phyloP scores from a whole-genome alignment of 2,329 filamentous ascomycete species.

The Penicillium fuscoglaucum region DNA sequence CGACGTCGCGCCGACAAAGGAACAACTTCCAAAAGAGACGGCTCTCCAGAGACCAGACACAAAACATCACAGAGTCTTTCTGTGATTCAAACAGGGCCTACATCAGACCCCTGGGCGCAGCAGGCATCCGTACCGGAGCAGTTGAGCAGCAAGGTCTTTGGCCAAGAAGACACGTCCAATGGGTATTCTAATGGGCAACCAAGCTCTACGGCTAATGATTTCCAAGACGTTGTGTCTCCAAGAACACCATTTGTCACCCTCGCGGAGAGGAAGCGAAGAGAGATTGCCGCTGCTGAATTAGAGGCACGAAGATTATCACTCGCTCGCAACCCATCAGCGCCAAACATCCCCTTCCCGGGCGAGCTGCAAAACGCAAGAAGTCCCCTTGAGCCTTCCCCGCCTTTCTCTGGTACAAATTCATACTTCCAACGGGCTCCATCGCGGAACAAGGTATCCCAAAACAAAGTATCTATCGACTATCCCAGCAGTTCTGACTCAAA shows the following conservation, averaged over 20 bases:
- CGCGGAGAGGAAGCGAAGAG: conserved; percentile 68
- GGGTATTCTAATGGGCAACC: conserved; percentile 9
- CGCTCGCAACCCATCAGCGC: conserved; percentile 75
- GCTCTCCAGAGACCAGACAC: conserved; percentile 49
- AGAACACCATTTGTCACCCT: conserved; percentile 40
- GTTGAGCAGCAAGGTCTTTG: conserved; percentile 13
- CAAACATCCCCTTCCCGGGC: conserved; percentile 73
- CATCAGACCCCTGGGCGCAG: conserved; percentile 14
- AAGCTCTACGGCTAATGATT: conserved; percentile 22
- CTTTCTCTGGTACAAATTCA: conserved; percentile 32
- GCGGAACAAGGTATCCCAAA: conserved; percentile 35
- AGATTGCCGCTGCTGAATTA: conserved; percentile 77
- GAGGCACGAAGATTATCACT: conserved; percentile 85
- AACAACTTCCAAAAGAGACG: conserved; percentile 45
- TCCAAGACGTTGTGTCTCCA: conserved; percentile 24
- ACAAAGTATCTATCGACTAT: conserved; percentile 41
- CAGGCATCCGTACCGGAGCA: conserved; percentile 30
- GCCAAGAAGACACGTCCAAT: conserved; percentile 7
- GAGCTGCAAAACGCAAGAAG: conserved; percentile 49
- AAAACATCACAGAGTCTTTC: conserved; percentile 38
- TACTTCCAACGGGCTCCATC: conserved; percentile 37
- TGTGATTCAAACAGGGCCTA: conserved; percentile 15
- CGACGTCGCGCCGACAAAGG: conserved; percentile 47
- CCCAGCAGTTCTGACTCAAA: conserved; percentile 42
- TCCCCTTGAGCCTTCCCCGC: conserved; percentile 46